Conservation (phyloP, 78 protist genomes). For the Pelomyxa schiedti region DNA sequence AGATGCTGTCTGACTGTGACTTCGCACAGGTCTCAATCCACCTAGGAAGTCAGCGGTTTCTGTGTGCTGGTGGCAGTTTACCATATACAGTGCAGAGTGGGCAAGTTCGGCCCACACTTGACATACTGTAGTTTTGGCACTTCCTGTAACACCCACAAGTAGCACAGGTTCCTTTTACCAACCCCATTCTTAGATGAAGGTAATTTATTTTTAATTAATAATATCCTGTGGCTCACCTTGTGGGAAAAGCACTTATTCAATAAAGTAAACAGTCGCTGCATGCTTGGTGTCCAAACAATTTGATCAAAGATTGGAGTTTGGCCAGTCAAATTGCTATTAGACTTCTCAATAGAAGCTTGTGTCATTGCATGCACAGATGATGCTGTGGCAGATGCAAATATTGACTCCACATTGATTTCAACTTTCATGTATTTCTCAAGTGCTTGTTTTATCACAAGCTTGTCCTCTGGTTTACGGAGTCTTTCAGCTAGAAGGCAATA, state of each 20-base stretch:
- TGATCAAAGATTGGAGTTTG: constrained; percentile 23
- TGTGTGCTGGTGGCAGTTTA: constrained; percentile 97
- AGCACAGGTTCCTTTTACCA: constrained; percentile 81
- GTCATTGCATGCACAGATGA: constrained; percentile 11
- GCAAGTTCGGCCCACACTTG: constrained; percentile 55
- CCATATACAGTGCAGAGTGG: constrained; percentile 40
- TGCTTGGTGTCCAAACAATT: constrained; percentile 73
- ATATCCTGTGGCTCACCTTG: neutral
- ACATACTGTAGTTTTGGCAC: constrained; percentile 92
- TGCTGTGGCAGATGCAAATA: constrained; percentile 21
- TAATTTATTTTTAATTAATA: neutral
- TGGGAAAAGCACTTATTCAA: constrained; percentile 57
- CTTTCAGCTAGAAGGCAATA: constrained; percentile 88
- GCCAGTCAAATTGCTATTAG: neutral
- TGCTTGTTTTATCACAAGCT: constrained; percentile 35
- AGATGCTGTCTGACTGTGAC: too few relatives aligned
- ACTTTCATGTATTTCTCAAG: constrained; percentile 55
- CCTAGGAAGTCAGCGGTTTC: constrained; percentile 98
- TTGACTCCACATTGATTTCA: constrained; percentile 24
- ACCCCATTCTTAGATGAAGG: neutral
- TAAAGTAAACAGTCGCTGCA: constrained; percentile 67
- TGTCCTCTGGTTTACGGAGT: constrained; percentile 73
- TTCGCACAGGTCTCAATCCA: constrained; percentile 87
- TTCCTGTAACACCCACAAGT: constrained; percentile 96
- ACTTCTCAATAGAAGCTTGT: neutral